Percentiles rank a stretch among this genome's conserved stretches.
phyloP scores from a whole-genome alignment of 23 red algal genomes.

The Pyropia haitanensis region DNA sequence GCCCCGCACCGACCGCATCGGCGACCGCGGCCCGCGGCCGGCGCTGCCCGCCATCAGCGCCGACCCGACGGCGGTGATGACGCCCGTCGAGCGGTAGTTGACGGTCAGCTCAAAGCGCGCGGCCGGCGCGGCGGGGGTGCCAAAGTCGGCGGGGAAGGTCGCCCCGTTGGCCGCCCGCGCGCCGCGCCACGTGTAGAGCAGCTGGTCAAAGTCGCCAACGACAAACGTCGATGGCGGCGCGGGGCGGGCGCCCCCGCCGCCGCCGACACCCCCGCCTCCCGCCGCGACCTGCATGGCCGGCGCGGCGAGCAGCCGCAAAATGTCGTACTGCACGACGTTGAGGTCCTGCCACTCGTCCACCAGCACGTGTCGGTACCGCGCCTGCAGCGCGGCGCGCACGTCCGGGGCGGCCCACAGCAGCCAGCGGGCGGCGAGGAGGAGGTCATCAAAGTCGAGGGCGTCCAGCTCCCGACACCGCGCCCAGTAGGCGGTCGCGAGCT shows the following conservation, averaged over 20 bases:
- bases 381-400: constrained; percentile 23
- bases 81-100: constrained; percentile 59
- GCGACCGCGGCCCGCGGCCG: background rate
- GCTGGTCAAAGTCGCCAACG: constrained; percentile 72
- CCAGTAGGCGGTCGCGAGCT: too few species aligned
- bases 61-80: constrained; percentile 39
- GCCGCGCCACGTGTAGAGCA: constrained; percentile 79
- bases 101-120: constrained; percentile 6
- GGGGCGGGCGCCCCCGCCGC: too few species aligned
- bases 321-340: constrained; percentile 67
- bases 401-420: constrained; percentile 13
- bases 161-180: constrained; percentile 35
- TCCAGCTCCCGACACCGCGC: constrained; percentile 5
- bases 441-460: constrained; percentile 79
- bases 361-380: constrained; percentile 43
- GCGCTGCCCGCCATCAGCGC: constrained; percentile 41
- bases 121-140: constrained; percentile 5
- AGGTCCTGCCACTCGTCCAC: constrained; percentile 88
- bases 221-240: constrained; percentile 12
- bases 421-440: constrained; percentile 36
- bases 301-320: constrained; percentile 27
- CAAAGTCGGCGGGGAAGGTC: constrained; percentile 30
- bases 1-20: constrained; percentile 17
- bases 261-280: too few species aligned
- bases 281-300: constrained; percentile 19